These are phyloP conservation scores for Phytophthora meadii DNA, from an alignment of 352 stramenopile genomes.

Conservation along the genomic window DNA sequence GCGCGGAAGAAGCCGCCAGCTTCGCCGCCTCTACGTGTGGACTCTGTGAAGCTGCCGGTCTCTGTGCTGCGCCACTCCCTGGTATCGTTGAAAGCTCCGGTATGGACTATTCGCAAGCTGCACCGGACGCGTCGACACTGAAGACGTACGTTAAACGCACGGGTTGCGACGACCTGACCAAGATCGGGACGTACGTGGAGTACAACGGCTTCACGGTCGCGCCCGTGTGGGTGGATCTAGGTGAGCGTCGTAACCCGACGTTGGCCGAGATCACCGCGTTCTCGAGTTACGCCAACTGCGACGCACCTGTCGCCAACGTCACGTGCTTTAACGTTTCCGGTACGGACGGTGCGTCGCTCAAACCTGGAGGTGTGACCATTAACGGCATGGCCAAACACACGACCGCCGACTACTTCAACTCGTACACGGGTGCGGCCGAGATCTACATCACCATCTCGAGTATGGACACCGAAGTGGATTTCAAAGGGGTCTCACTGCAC, in stretches of 20 bases:
- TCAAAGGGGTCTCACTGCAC: constrained; percentile 54
- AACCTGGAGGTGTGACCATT: constrained; percentile 52
- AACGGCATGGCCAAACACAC: constrained; percentile 54
- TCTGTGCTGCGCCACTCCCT: constrained; percentile 69
- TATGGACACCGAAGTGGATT: constrained; percentile 46
- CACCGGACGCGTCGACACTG: constrained; percentile 45
- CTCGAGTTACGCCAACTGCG: constrained; percentile 64
- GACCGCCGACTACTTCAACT: constrained; percentile 29
- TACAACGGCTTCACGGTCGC: constrained; percentile 60
- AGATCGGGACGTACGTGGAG: constrained; percentile 70
- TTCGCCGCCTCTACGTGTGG: constrained; percentile 48
- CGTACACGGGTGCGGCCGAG: constrained; percentile 51
- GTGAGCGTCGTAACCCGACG: constrained; percentile 64
- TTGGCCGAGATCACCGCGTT: constrained; percentile 63
- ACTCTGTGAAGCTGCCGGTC: constrained; percentile 51
- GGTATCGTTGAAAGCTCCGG: constrained; percentile 64
- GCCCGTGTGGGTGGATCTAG: constrained; percentile 61
- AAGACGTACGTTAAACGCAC: constrained; percentile 64
- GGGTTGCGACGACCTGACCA: constrained; percentile 64
- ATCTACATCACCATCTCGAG: constrained; percentile 59
- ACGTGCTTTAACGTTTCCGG: constrained; percentile 62
- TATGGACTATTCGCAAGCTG: constrained; percentile 55
- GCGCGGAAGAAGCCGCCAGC: constrained; percentile 37
- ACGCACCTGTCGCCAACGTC: constrained; percentile 47
- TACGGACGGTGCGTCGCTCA: constrained; percentile 49